Conservation (phyloP, 2,329 filamentous ascomycete species). For the Plenodomus biglobosus region DNA sequence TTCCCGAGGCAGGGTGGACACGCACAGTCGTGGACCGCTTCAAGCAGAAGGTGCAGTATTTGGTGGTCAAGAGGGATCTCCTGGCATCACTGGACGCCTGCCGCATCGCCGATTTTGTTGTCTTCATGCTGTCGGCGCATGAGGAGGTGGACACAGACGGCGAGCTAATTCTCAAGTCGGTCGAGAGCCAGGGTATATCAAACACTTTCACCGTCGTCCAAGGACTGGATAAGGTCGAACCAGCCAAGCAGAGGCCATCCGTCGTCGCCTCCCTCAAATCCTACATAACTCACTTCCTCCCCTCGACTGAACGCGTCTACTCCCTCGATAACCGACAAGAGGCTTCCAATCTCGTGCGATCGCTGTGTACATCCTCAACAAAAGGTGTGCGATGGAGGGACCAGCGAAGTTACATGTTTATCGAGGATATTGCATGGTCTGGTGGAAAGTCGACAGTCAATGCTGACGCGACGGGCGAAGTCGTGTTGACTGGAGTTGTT, state of each 20-base stretch:
- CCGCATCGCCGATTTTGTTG: slow-evolving; percentile 84
- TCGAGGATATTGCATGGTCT: slow-evolving; percentile 77
- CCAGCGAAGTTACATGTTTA: slow-evolving; percentile 91
- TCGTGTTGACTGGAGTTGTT: slow-evolving; percentile 80
- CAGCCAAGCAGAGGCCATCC: slow-evolving; percentile 74
- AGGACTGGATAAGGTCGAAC: slow-evolving; percentile 73
- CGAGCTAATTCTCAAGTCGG: slow-evolving; percentile 79
- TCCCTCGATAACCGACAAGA: slow-evolving; percentile 87
- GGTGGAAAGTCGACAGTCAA: slow-evolving; percentile 48
- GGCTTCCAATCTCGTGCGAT: slow-evolving; percentile 85
- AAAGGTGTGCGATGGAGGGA: slow-evolving; percentile 97
- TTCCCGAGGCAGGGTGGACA: slow-evolving; percentile 59
- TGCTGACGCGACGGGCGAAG: slow-evolving; percentile 56
- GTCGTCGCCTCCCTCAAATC: slow-evolving; percentile 83
- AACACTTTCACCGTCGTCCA: slow-evolving; percentile 87
- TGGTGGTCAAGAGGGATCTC: slow-evolving; percentile 73
- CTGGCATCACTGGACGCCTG: slow-evolving; percentile 81
- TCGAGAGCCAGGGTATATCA: slow-evolving; percentile 92
- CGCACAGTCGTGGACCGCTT: slow-evolving; percentile 81
- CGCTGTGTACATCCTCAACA: slow-evolving; percentile 85
- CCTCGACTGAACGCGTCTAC: slow-evolving; percentile 86
- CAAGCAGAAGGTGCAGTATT: slow-evolving; percentile 89
- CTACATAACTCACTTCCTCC: slow-evolving; percentile 93
- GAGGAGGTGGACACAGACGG: slow-evolving; percentile 83
- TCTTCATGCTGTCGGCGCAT: slow-evolving; percentile 79